A percentile compares a stretch with the other conserved stretches of the same genome.
These are phyloP conservation scores for Monosporascus sp. DNA, from an alignment of 2,329 filamentous ascomycete genomes.

Conservation along the genomic window DNA sequence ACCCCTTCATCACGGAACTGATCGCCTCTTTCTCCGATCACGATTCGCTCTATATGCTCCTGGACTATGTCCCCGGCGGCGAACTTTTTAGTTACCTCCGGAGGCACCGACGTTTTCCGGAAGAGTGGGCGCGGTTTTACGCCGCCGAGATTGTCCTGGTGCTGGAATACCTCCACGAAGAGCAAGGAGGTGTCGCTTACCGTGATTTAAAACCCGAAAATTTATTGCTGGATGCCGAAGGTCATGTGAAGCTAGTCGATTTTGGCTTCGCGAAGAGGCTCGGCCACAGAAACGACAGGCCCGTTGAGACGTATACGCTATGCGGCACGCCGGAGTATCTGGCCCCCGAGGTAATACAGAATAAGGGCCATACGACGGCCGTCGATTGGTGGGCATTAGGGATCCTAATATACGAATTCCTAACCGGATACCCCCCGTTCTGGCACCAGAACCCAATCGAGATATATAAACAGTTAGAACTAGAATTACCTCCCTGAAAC, in stretches of 20 bases:
- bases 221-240: slow-evolving; percentile 69
- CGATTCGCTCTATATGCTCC: slow-evolving; percentile 76
- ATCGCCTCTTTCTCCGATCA: slow-evolving; percentile 74
- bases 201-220: slow-evolving; percentile 82
- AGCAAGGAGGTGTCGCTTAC: slow-evolving; percentile 73
- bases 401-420: slow-evolving; percentile 78
- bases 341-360: slow-evolving; percentile 78
- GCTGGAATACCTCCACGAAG: slow-evolving; percentile 74
- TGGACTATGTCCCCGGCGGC: slow-evolving; percentile 78
- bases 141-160: slow-evolving; percentile 80
- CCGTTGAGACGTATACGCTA: slow-evolving; percentile 72
- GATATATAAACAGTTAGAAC: slow-evolving; percentile 69
- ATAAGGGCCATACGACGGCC: slow-evolving; percentile 69
- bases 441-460: slow-evolving; percentile 85
- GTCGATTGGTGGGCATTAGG: slow-evolving; percentile 88
- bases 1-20: slow-evolving; percentile 79
- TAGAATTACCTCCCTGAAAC: background rate
- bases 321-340: slow-evolving; percentile 83
- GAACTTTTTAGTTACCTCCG: slow-evolving; percentile 82
- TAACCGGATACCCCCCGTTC: slow-evolving; percentile 80
- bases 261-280: slow-evolving; percentile 83
- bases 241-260: slow-evolving; percentile 78
- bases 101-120: slow-evolving; percentile 73
- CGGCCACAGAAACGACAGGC: slow-evolving; percentile 46
- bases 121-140: slow-evolving; percentile 74